A percentile compares a stretch with the other conserved stretches of the same genome.
phyloP scores from a whole-genome alignment of 768 basidiomycete genomes.

The Termitomyces sp. region DNA sequence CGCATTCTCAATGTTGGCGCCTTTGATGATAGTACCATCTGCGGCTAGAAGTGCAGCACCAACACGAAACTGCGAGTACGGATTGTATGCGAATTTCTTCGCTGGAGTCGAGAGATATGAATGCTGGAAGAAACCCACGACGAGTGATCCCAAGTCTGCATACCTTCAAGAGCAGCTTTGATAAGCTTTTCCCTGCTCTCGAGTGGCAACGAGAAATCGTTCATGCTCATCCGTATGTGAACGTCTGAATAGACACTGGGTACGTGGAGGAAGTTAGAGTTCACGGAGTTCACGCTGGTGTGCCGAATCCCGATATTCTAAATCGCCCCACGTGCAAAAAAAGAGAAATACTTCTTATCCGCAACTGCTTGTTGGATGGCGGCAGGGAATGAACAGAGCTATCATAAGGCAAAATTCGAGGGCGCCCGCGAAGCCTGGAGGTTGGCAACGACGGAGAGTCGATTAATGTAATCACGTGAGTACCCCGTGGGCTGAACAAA shows the following conservation, averaged over 20 bases:
- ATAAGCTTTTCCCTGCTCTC: conserved; percentile 48
- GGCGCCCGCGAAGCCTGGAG: neutral
- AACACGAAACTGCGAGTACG: conserved; percentile 90
- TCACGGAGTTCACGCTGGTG: neutral
- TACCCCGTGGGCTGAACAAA: conserved; percentile 34
- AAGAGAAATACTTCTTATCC: neutral
- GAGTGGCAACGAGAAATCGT: conserved; percentile 29
- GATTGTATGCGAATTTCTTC: conserved; percentile 68
- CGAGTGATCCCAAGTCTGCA: neutral
- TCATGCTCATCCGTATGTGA: conserved; percentile 12
- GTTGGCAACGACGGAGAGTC: neutral
- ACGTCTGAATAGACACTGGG: neutral
- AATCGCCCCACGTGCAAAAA: neutral
- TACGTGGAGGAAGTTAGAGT: neutral
- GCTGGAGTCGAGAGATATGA: conserved; percentile 31
- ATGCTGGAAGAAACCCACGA: neutral
- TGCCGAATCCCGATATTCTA: neutral
- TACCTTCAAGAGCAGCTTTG: conserved; percentile 55
- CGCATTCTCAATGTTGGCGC: conserved; percentile 93
- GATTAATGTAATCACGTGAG: conserved; percentile 20
- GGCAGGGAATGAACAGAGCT: no score
- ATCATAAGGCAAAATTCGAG: neutral
- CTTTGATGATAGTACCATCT: conserved; percentile 70
- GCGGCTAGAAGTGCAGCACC: conserved; percentile 78
- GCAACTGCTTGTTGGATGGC: neutral